These are phyloP conservation scores for Aristolochia fimbriata DNA, from an alignment of 164 flowering plant genomes.

Conservation along the genomic window DNA sequence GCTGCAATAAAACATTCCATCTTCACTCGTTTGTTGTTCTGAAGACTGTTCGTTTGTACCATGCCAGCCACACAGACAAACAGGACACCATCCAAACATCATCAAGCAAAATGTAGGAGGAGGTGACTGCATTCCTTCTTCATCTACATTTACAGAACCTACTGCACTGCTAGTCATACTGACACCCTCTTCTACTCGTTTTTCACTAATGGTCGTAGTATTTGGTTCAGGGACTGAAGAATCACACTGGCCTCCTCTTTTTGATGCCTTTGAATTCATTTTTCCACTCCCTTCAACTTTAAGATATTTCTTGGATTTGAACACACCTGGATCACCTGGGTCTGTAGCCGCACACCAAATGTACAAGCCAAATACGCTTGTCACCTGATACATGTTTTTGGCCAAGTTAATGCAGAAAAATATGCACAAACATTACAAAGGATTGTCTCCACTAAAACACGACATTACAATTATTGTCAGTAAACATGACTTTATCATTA, in stretches of 20 bases:
- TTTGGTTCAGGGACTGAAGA: slow-evolving; percentile 49
- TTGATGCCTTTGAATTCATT: slow-evolving; percentile 31
- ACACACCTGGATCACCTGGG: slow-evolving; percentile 76
- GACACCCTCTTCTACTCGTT: slow-evolving; percentile 24
- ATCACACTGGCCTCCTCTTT: slow-evolving; percentile 44
- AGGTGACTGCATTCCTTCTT: slow-evolving; percentile 11
- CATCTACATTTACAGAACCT: slow-evolving; percentile 15
- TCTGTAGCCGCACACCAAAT: slow-evolving; percentile 89
- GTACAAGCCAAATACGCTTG: slow-evolving; percentile 58
- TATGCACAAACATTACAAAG: too few species aligned
- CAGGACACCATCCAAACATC: slow-evolving; percentile 38
- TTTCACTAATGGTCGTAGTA: slow-evolving; percentile 29
- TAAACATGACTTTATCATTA: too few species aligned
- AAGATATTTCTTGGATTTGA: slow-evolving; percentile 68
- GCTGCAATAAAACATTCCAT: slow-evolving; percentile 97
- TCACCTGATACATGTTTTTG: slow-evolving; percentile 40
- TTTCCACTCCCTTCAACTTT: slow-evolving; percentile 27
- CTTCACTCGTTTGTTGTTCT: slow-evolving; percentile 69
- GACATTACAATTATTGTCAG: too few species aligned
- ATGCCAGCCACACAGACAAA: slow-evolving; percentile 33
- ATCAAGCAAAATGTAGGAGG: slow-evolving; percentile 17
- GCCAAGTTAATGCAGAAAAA: too few species aligned
- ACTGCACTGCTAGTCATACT: slow-evolving; percentile 9
- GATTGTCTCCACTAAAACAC: too few species aligned
- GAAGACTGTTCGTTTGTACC: slow-evolving; percentile 42